These are phyloP conservation scores for Triglochin maritima DNA, from an alignment of 106 monocot species.

Conservation along the genomic window DNA sequence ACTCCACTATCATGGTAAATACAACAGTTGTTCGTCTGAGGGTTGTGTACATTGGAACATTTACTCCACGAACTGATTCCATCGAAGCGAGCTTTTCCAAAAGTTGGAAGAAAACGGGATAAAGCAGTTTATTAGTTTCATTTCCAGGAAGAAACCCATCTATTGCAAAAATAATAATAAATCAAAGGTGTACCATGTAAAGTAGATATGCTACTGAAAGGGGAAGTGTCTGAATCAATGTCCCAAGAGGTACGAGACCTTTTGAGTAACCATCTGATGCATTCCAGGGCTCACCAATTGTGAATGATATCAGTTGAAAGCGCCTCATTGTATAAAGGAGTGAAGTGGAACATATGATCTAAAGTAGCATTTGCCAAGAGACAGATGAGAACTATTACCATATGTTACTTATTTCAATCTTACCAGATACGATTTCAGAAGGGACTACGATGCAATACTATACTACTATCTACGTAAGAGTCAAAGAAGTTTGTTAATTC, in stretches of 20 bases:
- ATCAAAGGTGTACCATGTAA: conserved; percentile 57
- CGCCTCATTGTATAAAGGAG: conserved; percentile 73
- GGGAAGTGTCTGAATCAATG: conserved; percentile 67
- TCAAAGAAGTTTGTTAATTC: too few species aligned
- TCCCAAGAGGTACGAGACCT: conserved; percentile 50
- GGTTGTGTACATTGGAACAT: conserved; percentile 99
- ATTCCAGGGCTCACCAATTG: conserved; percentile 45
- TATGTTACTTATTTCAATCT: too few species aligned
- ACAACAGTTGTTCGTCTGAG: conserved; percentile 96
- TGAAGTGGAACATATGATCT: conserved; percentile 79
- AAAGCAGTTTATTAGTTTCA: not conserved
- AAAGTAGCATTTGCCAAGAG: not conserved
- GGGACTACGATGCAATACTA: too few species aligned
- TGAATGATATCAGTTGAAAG: conserved; percentile 65
- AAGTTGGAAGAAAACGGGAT: not conserved
- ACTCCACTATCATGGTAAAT: conserved; percentile 92
- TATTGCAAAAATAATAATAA: too few species aligned
- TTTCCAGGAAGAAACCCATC: not conserved
- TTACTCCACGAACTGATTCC: conserved; percentile 98
- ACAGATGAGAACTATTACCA: too few species aligned
- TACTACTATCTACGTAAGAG: too few species aligned
- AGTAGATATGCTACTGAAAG: conserved; percentile 83
- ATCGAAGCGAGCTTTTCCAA: conserved; percentile 69
- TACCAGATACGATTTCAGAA: too few species aligned
- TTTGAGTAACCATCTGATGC: conserved; percentile 30